A percentile compares a stretch with the other conserved stretches of the same genome.
Evolutionary conservation across 495 filamentous ascomycete species (phyloP).

Genomic region (Aspergillus cristatus): DNA sequence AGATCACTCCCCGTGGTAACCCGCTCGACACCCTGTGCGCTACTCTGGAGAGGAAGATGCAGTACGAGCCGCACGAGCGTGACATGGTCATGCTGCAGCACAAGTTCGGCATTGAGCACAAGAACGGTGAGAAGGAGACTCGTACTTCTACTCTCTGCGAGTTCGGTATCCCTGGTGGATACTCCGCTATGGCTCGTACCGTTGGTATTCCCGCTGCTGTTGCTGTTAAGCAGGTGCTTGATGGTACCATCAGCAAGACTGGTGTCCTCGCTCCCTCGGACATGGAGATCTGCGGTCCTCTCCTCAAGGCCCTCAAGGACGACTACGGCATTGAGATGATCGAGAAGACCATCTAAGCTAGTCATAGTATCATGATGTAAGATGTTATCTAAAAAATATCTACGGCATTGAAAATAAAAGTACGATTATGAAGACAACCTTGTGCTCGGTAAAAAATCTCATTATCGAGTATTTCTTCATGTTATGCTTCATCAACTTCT

Average conservation of each 20-base stretch:
- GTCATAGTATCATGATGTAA: no score
- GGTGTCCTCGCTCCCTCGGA: constrained; percentile 79
- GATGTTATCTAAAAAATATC: no score
- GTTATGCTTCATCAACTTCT: no score
- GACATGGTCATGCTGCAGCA: constrained; percentile 87
- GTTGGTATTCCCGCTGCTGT: constrained; percentile 56
- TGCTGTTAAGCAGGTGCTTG: constrained; percentile 73
- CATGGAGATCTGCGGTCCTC: constrained; percentile 55
- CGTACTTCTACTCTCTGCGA: constrained; percentile 60
- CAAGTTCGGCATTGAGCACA: constrained; percentile 81
- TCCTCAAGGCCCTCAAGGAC: constrained; percentile 59
- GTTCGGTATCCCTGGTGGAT: constrained; percentile 75
- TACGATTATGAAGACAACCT: no score
- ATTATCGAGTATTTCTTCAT: no score
- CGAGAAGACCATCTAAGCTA: constrained; percentile 31
- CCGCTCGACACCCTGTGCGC: constrained; percentile 86
- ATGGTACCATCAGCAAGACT: constrained; percentile 67
- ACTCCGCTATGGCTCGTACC: constrained; percentile 83
- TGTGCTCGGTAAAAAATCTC: constrained; percentile 4
- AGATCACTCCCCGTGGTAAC: constrained; percentile 66
- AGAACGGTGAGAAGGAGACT: constrained; percentile 65
- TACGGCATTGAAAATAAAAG: no score
- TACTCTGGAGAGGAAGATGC: constrained; percentile 85
- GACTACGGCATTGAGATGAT: constrained; percentile 48
- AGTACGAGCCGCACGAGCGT: constrained; percentile 73